These are phyloP conservation scores for Diaporthe caulivora DNA, from an alignment of 2,329 filamentous ascomycete species.

Conservation along the genomic window DNA sequence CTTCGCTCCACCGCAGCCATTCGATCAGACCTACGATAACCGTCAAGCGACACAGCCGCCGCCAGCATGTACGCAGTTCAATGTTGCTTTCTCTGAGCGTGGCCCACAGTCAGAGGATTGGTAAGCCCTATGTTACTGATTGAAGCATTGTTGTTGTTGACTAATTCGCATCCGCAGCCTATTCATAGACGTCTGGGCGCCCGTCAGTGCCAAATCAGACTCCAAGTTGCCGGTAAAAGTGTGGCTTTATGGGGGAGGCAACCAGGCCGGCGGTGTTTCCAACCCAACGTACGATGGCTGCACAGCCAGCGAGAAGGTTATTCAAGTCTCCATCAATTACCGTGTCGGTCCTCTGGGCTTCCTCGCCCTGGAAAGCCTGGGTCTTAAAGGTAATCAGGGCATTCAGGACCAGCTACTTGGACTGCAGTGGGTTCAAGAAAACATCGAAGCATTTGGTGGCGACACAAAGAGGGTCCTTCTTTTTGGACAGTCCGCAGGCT, in stretches of 20 bases:
- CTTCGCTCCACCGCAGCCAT: conserved; percentile 32
- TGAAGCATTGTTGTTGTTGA: not conserved
- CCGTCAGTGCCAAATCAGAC: conserved; percentile 18
- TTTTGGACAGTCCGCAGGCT: conserved; percentile 47
- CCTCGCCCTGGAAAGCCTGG: conserved; percentile 53
- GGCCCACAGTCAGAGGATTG: conserved; percentile 34
- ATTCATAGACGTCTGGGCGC: conserved; percentile 32
- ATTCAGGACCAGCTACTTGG: conserved; percentile 62
- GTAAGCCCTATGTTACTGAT: not conserved
- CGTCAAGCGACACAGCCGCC: conserved; percentile 28
- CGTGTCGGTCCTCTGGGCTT: conserved; percentile 63
- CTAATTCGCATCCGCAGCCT: conserved; percentile 7
- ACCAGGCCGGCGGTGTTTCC: conserved; percentile 43
- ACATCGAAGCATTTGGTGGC: conserved; percentile 59
- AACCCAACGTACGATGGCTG: conserved; percentile 45
- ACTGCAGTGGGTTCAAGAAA: conserved; percentile 61
- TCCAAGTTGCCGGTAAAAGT: conserved; percentile 33
- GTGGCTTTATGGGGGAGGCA: conserved; percentile 45
- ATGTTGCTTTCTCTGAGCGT: conserved; percentile 11
- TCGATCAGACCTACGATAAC: conserved; percentile 12
- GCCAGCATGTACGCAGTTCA: conserved; percentile 29
- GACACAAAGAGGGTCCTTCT: conserved; percentile 48
- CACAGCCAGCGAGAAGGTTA: conserved; percentile 44
- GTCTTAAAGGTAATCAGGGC: conserved; percentile 62
- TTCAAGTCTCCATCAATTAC: conserved; percentile 50